phyloP scores from a whole-genome alignment of 2,329 filamentous ascomycete genomes.

The Botrytis porri region DNA sequence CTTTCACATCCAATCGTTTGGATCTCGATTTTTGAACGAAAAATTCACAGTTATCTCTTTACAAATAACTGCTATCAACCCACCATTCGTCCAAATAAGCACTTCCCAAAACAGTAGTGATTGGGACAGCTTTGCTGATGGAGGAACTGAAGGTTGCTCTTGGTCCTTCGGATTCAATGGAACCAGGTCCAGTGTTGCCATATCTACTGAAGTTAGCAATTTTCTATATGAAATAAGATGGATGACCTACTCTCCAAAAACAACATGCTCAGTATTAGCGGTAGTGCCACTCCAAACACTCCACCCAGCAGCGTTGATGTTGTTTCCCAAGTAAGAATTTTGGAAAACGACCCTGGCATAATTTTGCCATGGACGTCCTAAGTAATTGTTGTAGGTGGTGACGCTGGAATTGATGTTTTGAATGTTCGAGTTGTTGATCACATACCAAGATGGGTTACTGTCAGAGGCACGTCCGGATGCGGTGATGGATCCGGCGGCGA shows the following conservation, averaged over 20 bases:
- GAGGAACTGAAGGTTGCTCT: conserved; percentile 25
- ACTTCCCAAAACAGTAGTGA: conserved; percentile 24
- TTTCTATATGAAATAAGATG: neutral
- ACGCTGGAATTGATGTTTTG: conserved; percentile 42
- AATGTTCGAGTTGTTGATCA: conserved; percentile 53
- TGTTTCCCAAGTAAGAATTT: conserved; percentile 45
- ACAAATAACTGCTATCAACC: conserved; percentile 24
- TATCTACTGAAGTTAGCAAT: neutral
- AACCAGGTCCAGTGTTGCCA: conserved; percentile 50
- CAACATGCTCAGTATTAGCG: neutral
- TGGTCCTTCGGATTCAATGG: conserved; percentile 15
- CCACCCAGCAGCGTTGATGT: conserved; percentile 53
- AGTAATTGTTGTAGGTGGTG: conserved; percentile 44
- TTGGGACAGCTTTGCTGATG: conserved; percentile 14
- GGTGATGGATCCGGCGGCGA: conserved; percentile 48
- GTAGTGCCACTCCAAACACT: conserved; percentile 44
- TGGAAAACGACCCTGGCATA: conserved; percentile 52
- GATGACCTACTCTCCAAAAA: neutral
- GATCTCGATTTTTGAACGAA: neutral
- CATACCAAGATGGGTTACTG: conserved; percentile 47
- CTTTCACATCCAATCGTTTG: neutral
- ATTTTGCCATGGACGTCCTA: conserved; percentile 51
- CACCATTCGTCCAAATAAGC: conserved; percentile 25
- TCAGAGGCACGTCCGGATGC: conserved; percentile 43
- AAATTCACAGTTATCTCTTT: neutral